phyloP scores from a whole-genome alignment of 768 basidiomycete genomes.

The Amanita jacksonii region DNA sequence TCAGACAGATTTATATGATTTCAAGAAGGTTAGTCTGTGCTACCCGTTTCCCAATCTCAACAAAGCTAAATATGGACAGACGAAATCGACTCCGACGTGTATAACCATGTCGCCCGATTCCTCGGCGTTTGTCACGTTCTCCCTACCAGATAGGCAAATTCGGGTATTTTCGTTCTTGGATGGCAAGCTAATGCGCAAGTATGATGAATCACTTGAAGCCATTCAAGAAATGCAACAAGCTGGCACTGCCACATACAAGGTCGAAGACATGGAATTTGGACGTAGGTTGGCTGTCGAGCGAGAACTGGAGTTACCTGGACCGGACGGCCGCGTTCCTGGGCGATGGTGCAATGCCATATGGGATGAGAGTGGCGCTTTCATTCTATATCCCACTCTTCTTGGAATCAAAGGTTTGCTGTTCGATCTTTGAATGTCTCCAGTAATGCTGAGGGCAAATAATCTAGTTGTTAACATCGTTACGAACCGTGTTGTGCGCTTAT shows the following conservation, averaged over 20 bases:
- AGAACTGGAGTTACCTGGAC: conserved; percentile 78
- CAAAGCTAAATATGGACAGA: conserved; percentile 31
- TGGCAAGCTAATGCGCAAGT: conserved; percentile 85
- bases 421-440: neutral
- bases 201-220: conserved; percentile 88
- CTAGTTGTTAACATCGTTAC: conserved; percentile 91
- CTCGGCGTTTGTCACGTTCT: conserved; percentile 87
- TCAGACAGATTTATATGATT: conserved; percentile 91
- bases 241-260: conserved; percentile 81
- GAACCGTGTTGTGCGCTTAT: conserved; percentile 78
- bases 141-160: conserved; percentile 87
- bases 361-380: conserved; percentile 95
- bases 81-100: conserved; percentile 86
- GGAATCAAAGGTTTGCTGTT: conserved; percentile 81
- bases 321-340: conserved; percentile 62
- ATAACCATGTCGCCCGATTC: conserved; percentile 86
- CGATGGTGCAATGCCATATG: conserved; percentile 88
- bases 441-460: neutral
- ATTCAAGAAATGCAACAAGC: conserved; percentile 99
- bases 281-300: conserved; percentile 86
- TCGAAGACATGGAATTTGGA: conserved; percentile 99
- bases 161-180: conserved; percentile 88
- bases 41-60: neutral
- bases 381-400: conserved; percentile 87
- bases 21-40: conserved; percentile 71